Evolutionary conservation across 208 protist genomes (phyloP).

Genomic region (Plasmodiophora brassicae): DNA sequence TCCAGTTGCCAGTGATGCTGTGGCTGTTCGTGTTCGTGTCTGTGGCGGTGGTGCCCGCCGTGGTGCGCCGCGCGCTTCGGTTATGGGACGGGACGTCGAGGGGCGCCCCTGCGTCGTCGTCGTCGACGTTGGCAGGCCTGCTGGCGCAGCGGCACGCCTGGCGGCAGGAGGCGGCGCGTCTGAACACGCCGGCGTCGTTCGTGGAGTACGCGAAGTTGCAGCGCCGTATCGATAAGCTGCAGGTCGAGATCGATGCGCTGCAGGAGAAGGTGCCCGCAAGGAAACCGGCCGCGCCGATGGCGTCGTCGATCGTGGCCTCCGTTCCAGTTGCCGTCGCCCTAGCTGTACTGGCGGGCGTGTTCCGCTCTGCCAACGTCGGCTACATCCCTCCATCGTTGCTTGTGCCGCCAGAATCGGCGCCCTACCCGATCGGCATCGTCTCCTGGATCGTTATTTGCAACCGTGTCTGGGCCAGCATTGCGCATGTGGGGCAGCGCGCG

Average conservation of each 20-base stretch:
- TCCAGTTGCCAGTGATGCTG: no score
- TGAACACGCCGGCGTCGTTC: not conserved
- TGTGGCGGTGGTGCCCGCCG: no score
- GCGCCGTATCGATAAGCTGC: not conserved
- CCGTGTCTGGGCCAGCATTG: no score
- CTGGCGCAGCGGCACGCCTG: not conserved
- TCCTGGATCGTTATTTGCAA: not conserved
- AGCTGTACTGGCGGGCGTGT: not conserved
- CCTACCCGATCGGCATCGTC: not conserved
- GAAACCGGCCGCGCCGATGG: not conserved
- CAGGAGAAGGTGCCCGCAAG: not conserved
- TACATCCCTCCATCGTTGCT: not conserved
- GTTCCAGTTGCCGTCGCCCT: not conserved
- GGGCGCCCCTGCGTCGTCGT: no score
- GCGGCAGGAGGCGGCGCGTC: not conserved
- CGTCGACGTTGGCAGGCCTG: not conserved
- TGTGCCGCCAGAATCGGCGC: not conserved
- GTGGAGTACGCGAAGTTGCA: constrained; percentile 6
- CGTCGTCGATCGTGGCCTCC: not conserved
- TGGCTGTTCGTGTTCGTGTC: no score
- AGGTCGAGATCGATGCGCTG: not conserved
- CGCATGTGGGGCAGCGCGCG: no score
- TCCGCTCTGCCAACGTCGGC: not conserved
- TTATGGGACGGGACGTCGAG: no score
- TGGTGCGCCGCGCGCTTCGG: no score